These are phyloP conservation scores for Penicillium bialowiezense DNA, from an alignment of 495 filamentous ascomycete species.

Conservation along the genomic window DNA sequence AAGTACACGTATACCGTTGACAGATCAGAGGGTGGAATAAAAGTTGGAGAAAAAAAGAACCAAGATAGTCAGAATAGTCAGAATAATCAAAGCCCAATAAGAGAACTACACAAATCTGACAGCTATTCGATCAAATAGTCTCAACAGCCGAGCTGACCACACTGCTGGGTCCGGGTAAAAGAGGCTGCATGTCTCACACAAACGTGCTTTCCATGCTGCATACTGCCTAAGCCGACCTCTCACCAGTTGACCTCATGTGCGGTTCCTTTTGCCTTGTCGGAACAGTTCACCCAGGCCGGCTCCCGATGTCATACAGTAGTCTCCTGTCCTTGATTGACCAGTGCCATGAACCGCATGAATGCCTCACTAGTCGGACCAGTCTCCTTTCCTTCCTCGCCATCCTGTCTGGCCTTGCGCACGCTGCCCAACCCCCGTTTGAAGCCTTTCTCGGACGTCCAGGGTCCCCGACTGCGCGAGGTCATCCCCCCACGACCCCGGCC, in stretches of 20 bases:
- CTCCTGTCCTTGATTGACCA: conserved; percentile 29
- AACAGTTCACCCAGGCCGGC: conserved; percentile 2
- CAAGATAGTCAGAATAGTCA: too few relatives aligned
- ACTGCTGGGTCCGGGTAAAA: background rate
- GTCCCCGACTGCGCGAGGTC: conserved; percentile 34
- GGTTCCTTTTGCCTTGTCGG: background rate
- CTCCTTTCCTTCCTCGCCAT: conserved; percentile 38
- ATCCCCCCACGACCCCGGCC: conserved; percentile 42
- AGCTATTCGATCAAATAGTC: background rate
- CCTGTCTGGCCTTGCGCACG: conserved; percentile 37
- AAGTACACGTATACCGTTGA: too few relatives aligned
- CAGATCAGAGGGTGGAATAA: too few relatives aligned
- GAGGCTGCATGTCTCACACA: conserved; percentile 6
- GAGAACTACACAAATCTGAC: conserved; percentile 1
- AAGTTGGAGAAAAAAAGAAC: too few relatives aligned
- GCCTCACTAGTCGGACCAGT: conserved; percentile 34
- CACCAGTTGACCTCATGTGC: conserved; percentile 1
- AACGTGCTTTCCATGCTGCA: background rate
- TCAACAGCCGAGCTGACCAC: background rate
- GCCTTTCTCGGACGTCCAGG: conserved; percentile 46
- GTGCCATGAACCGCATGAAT: conserved; percentile 40
- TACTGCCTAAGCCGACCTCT: background rate
- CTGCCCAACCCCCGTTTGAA: conserved; percentile 43
- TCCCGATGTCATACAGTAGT: background rate
- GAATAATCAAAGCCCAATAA: too few relatives aligned